Conservation (phyloP, 2,329 filamentous ascomycete species). For the Phyllosticta citriasiana region DNA sequence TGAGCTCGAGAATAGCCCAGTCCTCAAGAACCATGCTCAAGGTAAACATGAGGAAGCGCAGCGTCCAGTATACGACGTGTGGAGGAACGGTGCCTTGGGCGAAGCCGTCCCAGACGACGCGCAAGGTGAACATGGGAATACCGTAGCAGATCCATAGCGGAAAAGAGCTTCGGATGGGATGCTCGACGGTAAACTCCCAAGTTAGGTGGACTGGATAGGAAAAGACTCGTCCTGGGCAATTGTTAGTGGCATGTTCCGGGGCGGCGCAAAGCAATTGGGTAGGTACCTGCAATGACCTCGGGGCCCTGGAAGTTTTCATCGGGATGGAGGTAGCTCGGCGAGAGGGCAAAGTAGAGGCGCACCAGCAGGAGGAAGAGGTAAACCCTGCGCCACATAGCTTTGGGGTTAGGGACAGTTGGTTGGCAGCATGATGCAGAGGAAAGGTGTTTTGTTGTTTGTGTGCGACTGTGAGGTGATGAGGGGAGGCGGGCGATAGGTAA, state of each 20-base stretch:
- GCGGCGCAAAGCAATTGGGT: background rate
- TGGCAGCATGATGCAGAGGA: background rate
- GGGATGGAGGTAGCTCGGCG: constrained; percentile 92
- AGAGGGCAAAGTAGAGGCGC: constrained; percentile 87
- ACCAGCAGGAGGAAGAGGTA: constrained; percentile 79
- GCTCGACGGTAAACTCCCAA: constrained; percentile 88
- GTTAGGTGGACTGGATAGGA: constrained; percentile 81
- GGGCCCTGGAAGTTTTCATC: constrained; percentile 99
- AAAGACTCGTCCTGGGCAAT: constrained; percentile 71
- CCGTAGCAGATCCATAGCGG: constrained; percentile 94
- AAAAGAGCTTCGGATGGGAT: constrained; percentile 90
- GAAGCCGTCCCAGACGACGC: constrained; percentile 85
- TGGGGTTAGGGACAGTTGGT: background rate
- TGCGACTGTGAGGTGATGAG: background rate
- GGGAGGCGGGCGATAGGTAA: background rate
- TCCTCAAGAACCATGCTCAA: constrained; percentile 95
- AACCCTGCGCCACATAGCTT: constrained; percentile 76
- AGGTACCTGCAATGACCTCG: constrained; percentile 88
- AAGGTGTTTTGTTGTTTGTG: background rate
- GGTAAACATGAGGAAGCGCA: constrained; percentile 85
- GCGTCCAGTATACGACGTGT: constrained; percentile 78
- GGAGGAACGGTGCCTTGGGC: constrained; percentile 71
- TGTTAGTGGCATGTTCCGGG: constrained; percentile 4
- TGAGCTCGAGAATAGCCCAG: constrained; percentile 90
- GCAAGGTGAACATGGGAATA: constrained; percentile 81